Evolutionary conservation across 768 basidiomycete species (phyloP).

Genomic region (Hericium coralloides): DNA sequence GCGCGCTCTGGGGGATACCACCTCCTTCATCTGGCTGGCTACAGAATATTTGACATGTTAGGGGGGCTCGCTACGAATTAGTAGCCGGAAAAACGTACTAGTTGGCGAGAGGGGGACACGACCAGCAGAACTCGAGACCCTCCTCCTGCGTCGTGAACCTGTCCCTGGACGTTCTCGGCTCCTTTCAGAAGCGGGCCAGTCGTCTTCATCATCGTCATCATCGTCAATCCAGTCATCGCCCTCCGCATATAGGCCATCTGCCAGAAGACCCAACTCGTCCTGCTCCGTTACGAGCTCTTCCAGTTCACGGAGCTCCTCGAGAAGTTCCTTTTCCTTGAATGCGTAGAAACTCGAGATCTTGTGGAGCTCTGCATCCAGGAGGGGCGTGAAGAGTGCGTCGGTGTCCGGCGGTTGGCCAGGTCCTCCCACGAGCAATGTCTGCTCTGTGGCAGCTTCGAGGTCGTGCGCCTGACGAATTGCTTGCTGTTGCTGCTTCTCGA

Average conservation of each 20-base stretch:
- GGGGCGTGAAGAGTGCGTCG: constrained; percentile 56
- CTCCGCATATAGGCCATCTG: constrained; percentile 43
- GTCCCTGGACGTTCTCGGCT: constrained; percentile 27
- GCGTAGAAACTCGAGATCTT: constrained; percentile 80
- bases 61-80: neutral
- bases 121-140: constrained; percentile 17
- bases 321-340: constrained; percentile 63
- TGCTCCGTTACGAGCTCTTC: constrained; percentile 48
- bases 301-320: constrained; percentile 48
- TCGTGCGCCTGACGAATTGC: constrained; percentile 34
- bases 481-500: constrained; percentile 67
- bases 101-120: constrained; percentile 4
- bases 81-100: neutral
- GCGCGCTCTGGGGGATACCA: constrained; percentile 1
- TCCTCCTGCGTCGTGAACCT: constrained; percentile 19
- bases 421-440: constrained; percentile 41
- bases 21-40: constrained; percentile 17
- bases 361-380: constrained; percentile 73
- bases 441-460: constrained; percentile 53
- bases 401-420: constrained; percentile 27
- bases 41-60: neutral
- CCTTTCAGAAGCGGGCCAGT: constrained; percentile 18
- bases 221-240: constrained; percentile 45
- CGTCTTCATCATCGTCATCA: constrained; percentile 45
- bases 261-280: constrained; percentile 49